Evolutionary conservation across 192 early-diverging fungal genomes (phyloP).

Genomic region (Umbelopsis ramanniana): DNA sequence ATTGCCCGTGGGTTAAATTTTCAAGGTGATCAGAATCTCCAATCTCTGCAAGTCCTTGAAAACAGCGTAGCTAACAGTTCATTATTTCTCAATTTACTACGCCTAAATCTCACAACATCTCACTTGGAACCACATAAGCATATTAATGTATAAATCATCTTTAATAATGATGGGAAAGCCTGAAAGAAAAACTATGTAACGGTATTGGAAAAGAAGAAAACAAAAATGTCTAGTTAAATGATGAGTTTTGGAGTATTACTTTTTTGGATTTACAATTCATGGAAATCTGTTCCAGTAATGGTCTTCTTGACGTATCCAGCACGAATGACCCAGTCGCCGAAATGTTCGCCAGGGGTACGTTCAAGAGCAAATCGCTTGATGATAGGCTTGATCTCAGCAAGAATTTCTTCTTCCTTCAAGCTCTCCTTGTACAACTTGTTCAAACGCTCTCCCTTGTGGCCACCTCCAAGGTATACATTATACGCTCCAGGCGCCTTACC

Average conservation of each 20-base stretch:
- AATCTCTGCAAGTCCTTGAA: no score
- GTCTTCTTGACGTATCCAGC: slow-evolving; percentile 82
- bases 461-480: slow-evolving; percentile 95
- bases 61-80: background rate
- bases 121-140: background rate
- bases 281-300: slow-evolving; percentile 77
- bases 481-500: slow-evolving; percentile 95
- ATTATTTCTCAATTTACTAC: background rate
- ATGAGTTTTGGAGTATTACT: background rate
- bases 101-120: background rate
- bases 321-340: slow-evolving; percentile 96
- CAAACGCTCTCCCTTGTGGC: slow-evolving; percentile 82
- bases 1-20: no score
- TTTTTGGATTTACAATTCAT: slow-evolving; percentile 53
- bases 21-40: no score
- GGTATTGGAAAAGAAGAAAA: slow-evolving; percentile 15
- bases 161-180: slow-evolving; percentile 1
- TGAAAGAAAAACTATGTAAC: slow-evolving; percentile 22
- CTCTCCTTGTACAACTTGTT: slow-evolving; percentile 93
- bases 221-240: slow-evolving; percentile 20
- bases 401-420: slow-evolving; percentile 87
- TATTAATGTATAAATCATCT: background rate
- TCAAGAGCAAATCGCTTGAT: slow-evolving; percentile 81
- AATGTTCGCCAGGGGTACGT: slow-evolving; percentile 75
- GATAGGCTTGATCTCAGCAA: slow-evolving; percentile 76